A percentile compares a stretch with the other conserved stretches of the same genome.
phyloP scores from a whole-genome alignment of 2,329 filamentous ascomycete species.

The Pezicula radicicola region DNA sequence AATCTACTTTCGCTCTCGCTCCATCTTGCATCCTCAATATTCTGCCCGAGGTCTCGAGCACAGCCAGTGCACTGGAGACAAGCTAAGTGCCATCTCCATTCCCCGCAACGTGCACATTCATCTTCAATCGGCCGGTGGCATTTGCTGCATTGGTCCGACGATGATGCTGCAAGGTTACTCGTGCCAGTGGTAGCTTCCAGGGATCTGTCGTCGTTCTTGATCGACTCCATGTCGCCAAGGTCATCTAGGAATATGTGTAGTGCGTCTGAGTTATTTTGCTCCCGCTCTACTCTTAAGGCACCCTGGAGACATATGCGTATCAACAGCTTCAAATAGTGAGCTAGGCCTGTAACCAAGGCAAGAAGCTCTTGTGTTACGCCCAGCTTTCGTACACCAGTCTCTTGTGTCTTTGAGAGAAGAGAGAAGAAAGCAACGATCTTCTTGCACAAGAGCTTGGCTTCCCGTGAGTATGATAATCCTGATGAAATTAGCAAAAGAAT shows the following conservation, averaged over 20 bases:
- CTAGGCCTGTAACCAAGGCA: slow-evolving; percentile 92
- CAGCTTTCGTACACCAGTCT: slow-evolving; percentile 82
- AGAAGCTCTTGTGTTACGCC: slow-evolving; percentile 97
- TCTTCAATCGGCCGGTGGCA: slow-evolving; percentile 92
- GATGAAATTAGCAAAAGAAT: slow-evolving; percentile 1
- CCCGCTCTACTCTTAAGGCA: slow-evolving; percentile 84
- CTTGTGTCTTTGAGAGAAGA: slow-evolving; percentile 89
- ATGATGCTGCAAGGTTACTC: slow-evolving; percentile 65
- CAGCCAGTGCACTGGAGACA: slow-evolving; percentile 75
- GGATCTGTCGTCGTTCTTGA: slow-evolving; percentile 68
- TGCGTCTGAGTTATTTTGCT: slow-evolving; percentile 70
- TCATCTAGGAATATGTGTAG: slow-evolving; percentile 81
- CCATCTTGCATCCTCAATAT: slow-evolving; percentile 68
- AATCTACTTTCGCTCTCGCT: slow-evolving; percentile 65
- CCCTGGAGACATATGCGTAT: slow-evolving; percentile 97
- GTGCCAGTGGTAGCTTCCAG: slow-evolving; percentile 65
- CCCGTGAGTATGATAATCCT: slow-evolving; percentile 88
- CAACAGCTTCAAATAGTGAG: slow-evolving; percentile 94
- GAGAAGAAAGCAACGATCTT: slow-evolving; percentile 99
- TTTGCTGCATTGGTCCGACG: slow-evolving; percentile 78
- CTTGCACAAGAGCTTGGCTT: slow-evolving; percentile 99
- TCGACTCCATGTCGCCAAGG: slow-evolving; percentile 75
- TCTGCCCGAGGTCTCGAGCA: slow-evolving; percentile 66
- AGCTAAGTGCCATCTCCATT: slow-evolving; percentile 78
- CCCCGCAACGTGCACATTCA: slow-evolving; percentile 75